phyloP scores from a whole-genome alignment of 2,329 filamentous ascomycete species.

The Claviceps cyperi region DNA sequence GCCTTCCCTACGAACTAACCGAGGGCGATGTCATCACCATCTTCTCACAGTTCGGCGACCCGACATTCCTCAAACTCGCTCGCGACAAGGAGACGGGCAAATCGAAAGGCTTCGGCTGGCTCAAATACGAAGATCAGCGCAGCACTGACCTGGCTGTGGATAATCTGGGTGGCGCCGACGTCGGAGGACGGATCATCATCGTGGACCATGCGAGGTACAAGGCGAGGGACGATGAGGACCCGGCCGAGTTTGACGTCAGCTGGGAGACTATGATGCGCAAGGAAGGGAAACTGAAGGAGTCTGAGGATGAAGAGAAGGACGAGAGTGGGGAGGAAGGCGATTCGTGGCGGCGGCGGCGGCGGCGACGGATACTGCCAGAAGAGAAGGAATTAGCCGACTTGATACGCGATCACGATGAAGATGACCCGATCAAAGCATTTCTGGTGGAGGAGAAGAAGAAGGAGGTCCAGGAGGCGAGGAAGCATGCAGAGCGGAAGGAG shows the following conservation, averaged over 20 bases:
- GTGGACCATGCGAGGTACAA: conserved; percentile 95
- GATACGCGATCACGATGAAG: conserved; percentile 72
- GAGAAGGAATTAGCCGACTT: conserved; percentile 66
- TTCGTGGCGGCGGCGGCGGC: conserved; percentile 15
- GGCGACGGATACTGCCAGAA: conserved; percentile 58
- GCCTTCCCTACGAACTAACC: conserved; percentile 78
- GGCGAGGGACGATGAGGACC: conserved; percentile 62
- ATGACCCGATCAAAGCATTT: conserved; percentile 94
- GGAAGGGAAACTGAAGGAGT: conserved; percentile 30
- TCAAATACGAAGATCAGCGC: conserved; percentile 96
- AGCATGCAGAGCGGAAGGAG: conserved; percentile 34
- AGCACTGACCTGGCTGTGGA: conserved; percentile 94
- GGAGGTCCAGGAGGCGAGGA: conserved; percentile 58
- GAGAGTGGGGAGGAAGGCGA: conserved; percentile 28
- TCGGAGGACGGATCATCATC: conserved; percentile 64
- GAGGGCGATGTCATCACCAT: conserved; percentile 95
- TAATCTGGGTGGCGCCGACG: conserved; percentile 76
- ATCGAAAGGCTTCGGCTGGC: conserved; percentile 83
- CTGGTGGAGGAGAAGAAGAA: conserved; percentile 83
- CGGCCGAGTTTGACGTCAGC: conserved; percentile 42
- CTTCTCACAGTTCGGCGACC: conserved; percentile 94
- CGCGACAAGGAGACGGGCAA: conserved; percentile 96
- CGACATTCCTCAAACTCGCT: conserved; percentile 79
- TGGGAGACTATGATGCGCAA: conserved; percentile 44
- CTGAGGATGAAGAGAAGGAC: conserved; percentile 31